Conservation (phyloP, 208 protist genomes). For the Trypanosoma melophagium region DNA sequence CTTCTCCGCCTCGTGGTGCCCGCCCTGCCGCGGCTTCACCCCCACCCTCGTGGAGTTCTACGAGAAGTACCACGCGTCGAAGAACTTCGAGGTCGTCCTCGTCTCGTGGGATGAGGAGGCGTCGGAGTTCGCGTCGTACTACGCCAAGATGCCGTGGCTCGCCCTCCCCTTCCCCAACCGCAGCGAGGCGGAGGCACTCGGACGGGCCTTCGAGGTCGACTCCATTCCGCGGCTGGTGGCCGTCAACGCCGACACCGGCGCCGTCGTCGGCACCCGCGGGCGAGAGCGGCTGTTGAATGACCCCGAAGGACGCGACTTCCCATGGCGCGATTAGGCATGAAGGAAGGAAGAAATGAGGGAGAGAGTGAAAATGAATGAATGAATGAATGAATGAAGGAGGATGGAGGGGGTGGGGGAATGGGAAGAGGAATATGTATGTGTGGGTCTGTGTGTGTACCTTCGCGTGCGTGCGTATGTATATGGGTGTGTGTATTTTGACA, state of each 20-base stretch:
- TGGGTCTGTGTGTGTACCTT: too few relatives aligned
- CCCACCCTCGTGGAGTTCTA: slow-evolving; percentile 87
- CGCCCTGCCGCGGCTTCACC: slow-evolving; percentile 92
- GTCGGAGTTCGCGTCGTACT: slow-evolving; percentile 75
- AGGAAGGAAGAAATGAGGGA: slow-evolving; percentile 5
- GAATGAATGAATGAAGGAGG: slow-evolving; percentile 6
- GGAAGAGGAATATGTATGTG: background rate
- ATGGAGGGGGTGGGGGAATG: background rate
- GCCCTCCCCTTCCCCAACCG: slow-evolving; percentile 63
- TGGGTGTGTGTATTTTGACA: too few relatives aligned
- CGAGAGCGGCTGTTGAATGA: slow-evolving; percentile 59
- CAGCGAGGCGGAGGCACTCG: slow-evolving; percentile 45
- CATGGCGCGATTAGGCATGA: slow-evolving; percentile 49
- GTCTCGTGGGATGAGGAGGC: slow-evolving; percentile 80
- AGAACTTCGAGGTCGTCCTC: slow-evolving; percentile 89
- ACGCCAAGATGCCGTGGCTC: slow-evolving; percentile 82
- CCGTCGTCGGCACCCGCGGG: slow-evolving; percentile 61
- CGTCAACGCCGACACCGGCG: slow-evolving; percentile 75
- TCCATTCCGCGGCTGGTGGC: slow-evolving; percentile 80
- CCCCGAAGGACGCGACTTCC: slow-evolving; percentile 66
- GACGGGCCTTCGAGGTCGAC: slow-evolving; percentile 56
- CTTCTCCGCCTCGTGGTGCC: slow-evolving; percentile 93
- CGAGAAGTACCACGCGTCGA: slow-evolving; percentile 50
- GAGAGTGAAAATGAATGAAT: background rate
- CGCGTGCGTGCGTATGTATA: too few relatives aligned